phyloP scores from a whole-genome alignment of 2,329 filamentous ascomycete species.

The Botrytis fragariae region DNA sequence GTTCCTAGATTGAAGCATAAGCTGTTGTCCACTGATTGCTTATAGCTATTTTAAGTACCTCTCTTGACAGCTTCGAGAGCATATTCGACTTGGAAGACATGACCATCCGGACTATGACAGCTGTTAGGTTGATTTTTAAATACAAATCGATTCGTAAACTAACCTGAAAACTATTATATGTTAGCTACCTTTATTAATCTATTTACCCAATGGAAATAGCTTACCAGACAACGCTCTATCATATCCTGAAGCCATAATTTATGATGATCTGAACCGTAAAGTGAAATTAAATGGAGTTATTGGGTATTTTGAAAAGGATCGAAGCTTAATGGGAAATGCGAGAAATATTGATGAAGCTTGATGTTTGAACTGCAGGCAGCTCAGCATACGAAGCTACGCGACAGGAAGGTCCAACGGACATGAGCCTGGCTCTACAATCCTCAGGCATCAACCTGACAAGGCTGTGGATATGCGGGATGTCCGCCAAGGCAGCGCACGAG shows the following conservation, averaged over 20 bases:
- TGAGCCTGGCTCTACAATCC: background rate
- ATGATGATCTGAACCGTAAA: constrained; percentile 18
- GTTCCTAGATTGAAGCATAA: constrained; percentile 60
- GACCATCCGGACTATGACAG: constrained; percentile 80
- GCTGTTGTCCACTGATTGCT: constrained; percentile 20
- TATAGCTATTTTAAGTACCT: constrained; percentile 55
- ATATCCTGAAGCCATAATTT: constrained; percentile 87
- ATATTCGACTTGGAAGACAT: constrained; percentile 99
- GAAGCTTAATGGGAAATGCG: constrained; percentile 22
- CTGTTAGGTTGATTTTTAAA: constrained; percentile 45
- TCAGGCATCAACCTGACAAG: constrained; percentile 17
- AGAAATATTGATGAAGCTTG: constrained; percentile 23
- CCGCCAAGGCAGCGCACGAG: background rate
- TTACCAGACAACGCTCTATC: constrained; percentile 98
- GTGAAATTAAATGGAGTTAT: constrained; percentile 22
- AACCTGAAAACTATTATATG: constrained; percentile 74
- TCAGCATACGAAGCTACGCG: constrained; percentile 33
- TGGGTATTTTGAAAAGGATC: constrained; percentile 20
- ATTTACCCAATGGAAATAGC: constrained; percentile 38
- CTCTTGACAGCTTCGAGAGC: constrained; percentile 97
- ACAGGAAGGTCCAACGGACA: constrained; percentile 18
- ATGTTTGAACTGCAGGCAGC: constrained; percentile 30
- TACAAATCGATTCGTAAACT: constrained; percentile 28
- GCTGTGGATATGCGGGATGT: constrained; percentile 9
- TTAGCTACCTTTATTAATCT: constrained; percentile 43